Base-by-base conservation (phyloP, 805 yeast species). In the Yarrowia hollandica region DNA sequence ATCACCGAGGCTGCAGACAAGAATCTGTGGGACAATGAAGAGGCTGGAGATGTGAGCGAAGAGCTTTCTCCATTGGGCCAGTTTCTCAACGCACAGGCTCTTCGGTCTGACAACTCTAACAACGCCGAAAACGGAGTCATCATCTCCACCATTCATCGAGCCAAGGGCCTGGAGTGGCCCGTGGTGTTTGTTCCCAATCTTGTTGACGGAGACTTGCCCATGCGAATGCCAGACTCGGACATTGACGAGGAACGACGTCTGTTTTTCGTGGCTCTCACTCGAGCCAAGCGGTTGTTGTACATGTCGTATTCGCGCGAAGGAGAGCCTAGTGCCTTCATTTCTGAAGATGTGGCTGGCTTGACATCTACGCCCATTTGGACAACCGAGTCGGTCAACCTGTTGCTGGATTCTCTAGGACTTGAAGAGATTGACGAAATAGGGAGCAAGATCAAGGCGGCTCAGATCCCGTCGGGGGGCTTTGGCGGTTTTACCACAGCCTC, bases 161-260 rank as follows among this genome's bases (percentile, higher is more conserved):
- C 97, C 1, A 92, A 92, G 69, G 99, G 99, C 0, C 75, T 91
- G 1, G 99, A 92, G 69, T 92, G 98, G 97, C 92, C 96, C 0
- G 82, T 88, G 12, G 97, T 92, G 0, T 88, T 89, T 67, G 48
- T 64, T 7, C 42, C 64, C 12, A 59, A 56, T 23, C 61, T 37
- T 21, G 16, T 22, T 15, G 61, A 62, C 18, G 19, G 60, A 12
- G 50, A 60, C 39, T 12, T 69, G 64, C n/a, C 65, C 63, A 11
- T 63, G 63, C 11, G 69, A 60, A 6, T 61, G 48, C 5, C 60
- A 62, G 9, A 67, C 18, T 7, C 79, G 56, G 1, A 72, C 68
- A 5, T 70, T 70, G 18, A 72, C 62, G 4, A 75, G 18, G 97
- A 90, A 66, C 72, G 96, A 59, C 71, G 98, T 52, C 81, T 92